Percentiles rank a stretch among this genome's conserved stretches.
These are phyloP conservation scores for Lyophyllum atratum DNA, from an alignment of 768 basidiomycete species.

Conservation along the genomic window DNA sequence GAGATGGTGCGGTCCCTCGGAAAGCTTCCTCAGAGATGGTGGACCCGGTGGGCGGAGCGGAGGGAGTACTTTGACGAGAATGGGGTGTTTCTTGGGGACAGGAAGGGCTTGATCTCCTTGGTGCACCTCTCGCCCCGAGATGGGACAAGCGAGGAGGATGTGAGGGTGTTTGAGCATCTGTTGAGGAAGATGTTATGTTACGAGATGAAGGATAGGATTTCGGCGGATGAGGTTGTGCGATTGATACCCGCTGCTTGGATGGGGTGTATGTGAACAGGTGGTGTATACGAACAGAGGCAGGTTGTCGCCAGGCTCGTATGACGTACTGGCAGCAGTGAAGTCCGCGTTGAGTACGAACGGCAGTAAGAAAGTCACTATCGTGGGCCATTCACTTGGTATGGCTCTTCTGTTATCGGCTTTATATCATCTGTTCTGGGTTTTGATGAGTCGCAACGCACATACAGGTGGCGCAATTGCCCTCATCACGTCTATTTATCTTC, in stretches of 20 bases:
- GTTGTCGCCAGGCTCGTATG: too few species aligned
- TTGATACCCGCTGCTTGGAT: constrained; percentile 12
- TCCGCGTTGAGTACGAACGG: too few species aligned
- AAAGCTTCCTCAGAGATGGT: constrained; percentile 11
- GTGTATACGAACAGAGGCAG: background rate
- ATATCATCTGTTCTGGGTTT: background rate
- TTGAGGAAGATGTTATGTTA: constrained; percentile 14
- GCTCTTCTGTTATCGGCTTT: too few species aligned
- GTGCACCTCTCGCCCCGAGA: background rate
- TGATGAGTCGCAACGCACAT: background rate
- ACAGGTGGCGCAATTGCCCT: background rate
- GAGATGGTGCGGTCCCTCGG: constrained; percentile 14
- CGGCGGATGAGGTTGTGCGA: constrained; percentile 11
- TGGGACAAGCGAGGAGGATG: background rate
- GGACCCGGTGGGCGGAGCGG: constrained; percentile 7
- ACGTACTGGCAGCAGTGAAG: too few species aligned
- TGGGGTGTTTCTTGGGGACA: constrained; percentile 6
- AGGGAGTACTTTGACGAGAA: constrained; percentile 14
- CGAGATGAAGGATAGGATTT: constrained; percentile 11
- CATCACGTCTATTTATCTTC: constrained; percentile 39
- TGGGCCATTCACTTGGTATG: too few species aligned
- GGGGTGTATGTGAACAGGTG: background rate
- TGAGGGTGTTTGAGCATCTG: background rate
- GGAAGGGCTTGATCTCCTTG: background rate
- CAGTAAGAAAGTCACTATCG: too few species aligned